phyloP scores from a whole-genome alignment of 352 stramenopile species.

The Pseudoperonospora humuli region DNA sequence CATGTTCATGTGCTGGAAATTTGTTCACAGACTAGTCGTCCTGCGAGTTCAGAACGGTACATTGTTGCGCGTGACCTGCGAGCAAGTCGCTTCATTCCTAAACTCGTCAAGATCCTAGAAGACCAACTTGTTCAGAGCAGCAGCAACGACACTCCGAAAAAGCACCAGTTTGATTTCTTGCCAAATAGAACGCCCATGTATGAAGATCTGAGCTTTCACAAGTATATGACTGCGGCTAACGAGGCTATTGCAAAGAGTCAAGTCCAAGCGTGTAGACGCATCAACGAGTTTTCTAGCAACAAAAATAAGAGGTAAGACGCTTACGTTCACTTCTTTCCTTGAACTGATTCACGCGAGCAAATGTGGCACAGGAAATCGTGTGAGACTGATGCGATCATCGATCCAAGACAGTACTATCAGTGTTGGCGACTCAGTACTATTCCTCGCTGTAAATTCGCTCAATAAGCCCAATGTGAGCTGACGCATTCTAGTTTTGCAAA shows the following conservation, averaged over 20 bases:
- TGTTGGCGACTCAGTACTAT: conserved; percentile 30
- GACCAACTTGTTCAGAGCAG: conserved; percentile 9
- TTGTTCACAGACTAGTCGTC: conserved; percentile 54
- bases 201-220: conserved; percentile 30
- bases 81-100: conserved; percentile 5
- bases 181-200: conserved; percentile 5
- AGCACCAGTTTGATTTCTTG: conserved; percentile 12
- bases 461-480: neutral
- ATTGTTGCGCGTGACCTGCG: conserved; percentile 36
- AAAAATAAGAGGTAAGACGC: conserved; percentile 20
- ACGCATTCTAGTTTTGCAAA: neutral
- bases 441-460: conserved; percentile 1
- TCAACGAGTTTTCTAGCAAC: conserved; percentile 27
- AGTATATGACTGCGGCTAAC: conserved; percentile 33
- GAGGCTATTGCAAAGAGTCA: conserved; percentile 29
- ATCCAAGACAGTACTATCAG: conserved; percentile 30
- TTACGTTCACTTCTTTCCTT: neutral
- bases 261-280: conserved; percentile 30
- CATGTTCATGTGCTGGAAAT: neutral
- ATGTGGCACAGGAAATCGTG: conserved; percentile 12
- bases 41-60: conserved; percentile 75
- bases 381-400: conserved; percentile 5
- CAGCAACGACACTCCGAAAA: neutral
- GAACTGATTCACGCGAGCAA: neutral
- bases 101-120: conserved; percentile 25